Evolutionary conservation across 257 asterid genomes (phyloP).

Genomic region (Gentiana straminea): DNA sequence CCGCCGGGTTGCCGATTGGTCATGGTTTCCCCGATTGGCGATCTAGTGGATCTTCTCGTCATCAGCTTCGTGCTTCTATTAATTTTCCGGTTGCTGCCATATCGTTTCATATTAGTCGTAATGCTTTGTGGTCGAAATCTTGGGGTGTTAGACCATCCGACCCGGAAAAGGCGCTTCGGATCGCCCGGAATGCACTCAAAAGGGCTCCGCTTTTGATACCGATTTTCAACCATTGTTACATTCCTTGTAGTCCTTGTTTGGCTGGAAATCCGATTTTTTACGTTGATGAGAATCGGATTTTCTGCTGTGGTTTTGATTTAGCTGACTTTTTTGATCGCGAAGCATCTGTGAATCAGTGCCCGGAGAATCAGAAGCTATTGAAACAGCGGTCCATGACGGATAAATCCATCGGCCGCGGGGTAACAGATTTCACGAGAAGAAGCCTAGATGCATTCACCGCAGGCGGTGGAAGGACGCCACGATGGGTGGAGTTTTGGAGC

Average conservation of each 20-base stretch:
- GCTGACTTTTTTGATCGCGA: constrained; percentile 84
- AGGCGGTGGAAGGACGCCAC: constrained; percentile 44
- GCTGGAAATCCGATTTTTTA: constrained; percentile 90
- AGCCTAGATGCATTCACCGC: constrained; percentile 32
- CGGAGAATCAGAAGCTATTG: constrained; percentile 22
- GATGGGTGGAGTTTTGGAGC: constrained; percentile 99
- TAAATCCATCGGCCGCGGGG: constrained; percentile 32
- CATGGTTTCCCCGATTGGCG: constrained; percentile 97
- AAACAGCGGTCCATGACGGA: constrained; percentile 35
- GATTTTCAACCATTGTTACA: constrained; percentile 74
- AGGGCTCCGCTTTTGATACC: constrained; percentile 84
- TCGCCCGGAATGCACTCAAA: constrained; percentile 69
- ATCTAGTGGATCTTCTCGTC: constrained; percentile 56
- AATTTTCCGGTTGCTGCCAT: constrained; percentile 76
- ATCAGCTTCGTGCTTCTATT: constrained; percentile 71
- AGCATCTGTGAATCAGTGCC: constrained; percentile 32
- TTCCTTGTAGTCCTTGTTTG: constrained; percentile 72
- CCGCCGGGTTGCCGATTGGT: constrained; percentile 72
- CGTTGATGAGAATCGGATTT: constrained; percentile 68
- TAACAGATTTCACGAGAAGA: constrained; percentile 37
- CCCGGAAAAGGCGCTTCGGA: constrained; percentile 63
- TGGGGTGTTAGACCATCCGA: constrained; percentile 77
- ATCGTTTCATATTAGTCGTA: constrained; percentile 76
- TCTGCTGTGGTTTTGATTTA: constrained; percentile 83
- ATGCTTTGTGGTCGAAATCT: constrained; percentile 74